Evolutionary conservation across 176 grass and related monocot species (phyloP), one percentile per base, ranked within the genome.

Genomic region (Aegilops speltoides): DNA sequence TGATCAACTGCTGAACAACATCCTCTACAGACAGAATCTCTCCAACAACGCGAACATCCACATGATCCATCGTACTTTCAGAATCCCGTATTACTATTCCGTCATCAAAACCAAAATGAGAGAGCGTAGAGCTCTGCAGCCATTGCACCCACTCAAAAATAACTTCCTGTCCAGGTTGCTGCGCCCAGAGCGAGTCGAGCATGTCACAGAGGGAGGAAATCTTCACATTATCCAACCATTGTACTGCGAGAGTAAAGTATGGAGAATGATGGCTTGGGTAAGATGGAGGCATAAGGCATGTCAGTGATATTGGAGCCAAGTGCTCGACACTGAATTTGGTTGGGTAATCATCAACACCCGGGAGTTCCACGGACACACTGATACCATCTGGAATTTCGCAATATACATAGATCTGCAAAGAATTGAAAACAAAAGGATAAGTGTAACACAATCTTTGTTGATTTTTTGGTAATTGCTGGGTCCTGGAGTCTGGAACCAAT

Each of bases 141-240:
- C 91, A 92, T 70, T 92, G 83, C 16, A 89, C 87, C 87, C 87
- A 92, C 12, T 71, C 87, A 80, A 89, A 92, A 80, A 87, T 37
- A 71, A 87, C 34, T 43, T 92, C 87, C 22, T 87, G 84, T 64
- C 84, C 80, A 76, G 79, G 75, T 84, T 89, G 87, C 37, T 80
- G 84, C 33, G 71, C 67, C 87, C 91, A 92, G 6, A 92, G 84
- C 24, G 80, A 43, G 34, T 92, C 91, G 26, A 92, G 73, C 75
- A 86, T 89, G 62, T 26, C 46, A 70, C 87, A 89, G 62, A 92
- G 87, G n/a, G 60, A 76, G 67, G 91, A 86, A 80, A 87, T 68
- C 72, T 89, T 92, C 50, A 17, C 28, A 4, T 14, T 32, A 40
- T 89, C 76, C 84, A 92, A 84, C 84, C 87, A 92, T 33, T 84